Base-by-base conservation (phyloP, 495 filamentous ascomycete genomes). In the Ramalina peruviana region DNA sequence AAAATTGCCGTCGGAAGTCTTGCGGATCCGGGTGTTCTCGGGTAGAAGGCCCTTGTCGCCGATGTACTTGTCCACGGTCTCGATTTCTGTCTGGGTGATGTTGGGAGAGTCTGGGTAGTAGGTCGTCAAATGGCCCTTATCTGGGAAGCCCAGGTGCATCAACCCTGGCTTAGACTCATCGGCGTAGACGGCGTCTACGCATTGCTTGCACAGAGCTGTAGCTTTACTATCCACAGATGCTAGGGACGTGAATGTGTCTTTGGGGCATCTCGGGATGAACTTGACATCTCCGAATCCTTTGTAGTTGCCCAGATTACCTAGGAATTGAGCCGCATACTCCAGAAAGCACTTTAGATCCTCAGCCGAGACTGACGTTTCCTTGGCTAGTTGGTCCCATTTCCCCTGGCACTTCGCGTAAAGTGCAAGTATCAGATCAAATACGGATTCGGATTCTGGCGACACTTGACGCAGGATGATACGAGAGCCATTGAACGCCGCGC, bases 201-300 rank as follows among this genome's bases (percentile, higher is more conserved):
- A 48, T 46, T 78, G 79, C 54, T 83, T 70, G 55, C 84, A 88
- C 39, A 79, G 71, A 38, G 71, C 71, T 56, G 79, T 73, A 3
- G 80, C 79, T 43, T 71, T 67, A 7, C 73, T 67, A 0, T 80
- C 81, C 15, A 68, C 67, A 17, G 79, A 73, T 19, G 85, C 81
- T n/a, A 98, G 67, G 52, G 80, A 76, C 33, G 79, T 73, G 49
- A 98, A 73, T 27, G 75, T 73, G 16, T 78, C 73, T 43, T 78
- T 69, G 12, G 75, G 63, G 50, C 88, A 74, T 39, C 89, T 74
- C 9, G 92, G 92, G 48, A 98, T 79, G 64, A 96, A 95, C 61
- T 97, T 98, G 52, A 81, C 76, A 62, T 98, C 92, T 33, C 92
- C 92, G 56, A 96, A 95, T 26, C 83, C 84, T 67, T 96, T 96